Evolutionary conservation across 148 eudicot genomes (phyloP), one percentile per base, ranked within the genome.

Genomic region (Dysphania ambrosioides): DNA sequence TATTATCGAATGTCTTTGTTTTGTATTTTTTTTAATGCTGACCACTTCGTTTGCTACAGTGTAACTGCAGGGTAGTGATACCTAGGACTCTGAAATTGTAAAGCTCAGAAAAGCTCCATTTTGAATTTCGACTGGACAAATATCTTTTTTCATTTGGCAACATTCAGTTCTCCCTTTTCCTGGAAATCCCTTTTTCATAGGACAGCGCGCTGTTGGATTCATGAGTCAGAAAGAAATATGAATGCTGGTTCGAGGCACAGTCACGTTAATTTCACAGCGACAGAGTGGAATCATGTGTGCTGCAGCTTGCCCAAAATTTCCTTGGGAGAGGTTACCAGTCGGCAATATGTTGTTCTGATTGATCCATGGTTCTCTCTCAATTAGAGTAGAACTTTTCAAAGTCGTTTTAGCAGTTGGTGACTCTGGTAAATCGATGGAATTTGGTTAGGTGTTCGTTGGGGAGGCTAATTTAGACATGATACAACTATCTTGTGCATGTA

Each of bases 341-440:
- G 19, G 58, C 42, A 65, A 38, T 72, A 21, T 30, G 41, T 10
- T 27, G 6, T 40, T 24, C 26, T 16, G 16, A 51, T 27, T 27
- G 62, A 57, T 35, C 11, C 0, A 18, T 24, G 68, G 40, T n/a
- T 26, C 18, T 64, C 41, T 29, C 47, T 55, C n/a, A 68, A 30
- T 38, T 53, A 57, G 42, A 29, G 66, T 34, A 56, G 34, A 35
- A 5, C 21, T 62, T 66, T n/a, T 4, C 68, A 55, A 19, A 30
- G 51, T 27, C 65, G 41, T 8, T n/a, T 55, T 34, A 1, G 42
- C 21, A 26, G 30, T 35, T 61, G 26, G 38, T 10, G 29, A 34
- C 44, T 35, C 73, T 69, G 72, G 31, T 68, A 76, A 23, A 59
- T 49, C 19, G 6, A 53, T 44, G 11, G 34, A 38, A 41, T n/a